phyloP scores from a whole-genome alignment of 306 rosid genomes.

The Vicia faba region DNA sequence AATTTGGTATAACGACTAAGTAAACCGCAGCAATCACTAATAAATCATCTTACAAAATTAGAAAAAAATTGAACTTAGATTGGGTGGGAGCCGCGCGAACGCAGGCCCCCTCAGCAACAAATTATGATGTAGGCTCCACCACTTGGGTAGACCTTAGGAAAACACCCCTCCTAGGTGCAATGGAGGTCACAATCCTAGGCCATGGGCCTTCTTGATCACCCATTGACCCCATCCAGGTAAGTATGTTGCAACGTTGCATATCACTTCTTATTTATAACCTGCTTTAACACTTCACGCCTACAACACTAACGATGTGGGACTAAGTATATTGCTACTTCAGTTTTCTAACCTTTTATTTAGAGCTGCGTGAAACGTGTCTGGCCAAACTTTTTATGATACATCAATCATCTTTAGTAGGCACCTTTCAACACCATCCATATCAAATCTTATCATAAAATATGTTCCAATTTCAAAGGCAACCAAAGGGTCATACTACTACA shows the following conservation, averaged over 20 bases:
- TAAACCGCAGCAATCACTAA: too few species aligned
- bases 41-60: too few species aligned
- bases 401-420: too few species aligned
- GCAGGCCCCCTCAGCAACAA: conserved; percentile 57
- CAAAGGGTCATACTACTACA: too few species aligned
- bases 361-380: too few species aligned
- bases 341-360: too few species aligned
- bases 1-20: too few species aligned
- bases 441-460: too few species aligned
- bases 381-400: too few species aligned
- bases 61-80: background rate
- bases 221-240: conserved; percentile 54
- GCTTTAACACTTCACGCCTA: accelerated
- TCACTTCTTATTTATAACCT: background rate
- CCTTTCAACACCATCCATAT: too few species aligned
- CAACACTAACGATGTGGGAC: background rate
- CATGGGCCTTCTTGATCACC: conserved; percentile 42
- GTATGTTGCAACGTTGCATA: background rate
- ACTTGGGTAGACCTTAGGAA: conserved; percentile 58
- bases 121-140: conserved; percentile 56
- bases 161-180: conserved; percentile 50
- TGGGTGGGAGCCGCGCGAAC: conserved; percentile 52
- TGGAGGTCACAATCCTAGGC: conserved; percentile 49
- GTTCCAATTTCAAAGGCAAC: too few species aligned
- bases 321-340: background rate